Evolutionary conservation across 2,329 filamentous ascomycete genomes (phyloP), one percentile per base, ranked within the genome.

Genomic region (Coniochaeta sp.): DNA sequence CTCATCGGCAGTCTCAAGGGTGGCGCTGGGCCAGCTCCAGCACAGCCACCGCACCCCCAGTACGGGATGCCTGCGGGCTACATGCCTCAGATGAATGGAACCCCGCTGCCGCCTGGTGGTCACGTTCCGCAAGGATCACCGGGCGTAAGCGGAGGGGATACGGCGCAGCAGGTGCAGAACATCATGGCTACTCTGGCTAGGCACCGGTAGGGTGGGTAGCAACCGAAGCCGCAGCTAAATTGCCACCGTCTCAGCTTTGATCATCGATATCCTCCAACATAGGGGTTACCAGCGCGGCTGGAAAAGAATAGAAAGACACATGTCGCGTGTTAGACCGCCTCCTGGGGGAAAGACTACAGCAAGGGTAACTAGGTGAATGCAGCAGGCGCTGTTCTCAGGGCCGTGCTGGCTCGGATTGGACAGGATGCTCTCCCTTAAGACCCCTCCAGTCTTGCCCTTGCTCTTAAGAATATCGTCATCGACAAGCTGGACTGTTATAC

Each of bases 1-100:
- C 69, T 82, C 19, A 68, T 82, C 7, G 72, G 74, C 40, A 77
- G 69, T 44, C 70, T 81, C 5, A 70, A 74, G 14, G 66, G 54
- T 19, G 54, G 65, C 57, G 44, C 63, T 55, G 59, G 64, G 17
- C 58, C 59, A 12, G 58, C 62, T 22, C 52, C 61, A 2, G 50
- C 44, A 8, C 52, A 59, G 11, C 43, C 47, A 1, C 24, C 59
- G n/a, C 56, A 33, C 0, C 52, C 50, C 50, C 28, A 40, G 6
- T 38, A 28, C 28, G 38, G 24, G 7, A 36, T 62, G 58, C 54
- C 33, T 66, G 64, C 33, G 59, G 55, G 17, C 56, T 62, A 9
- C 52, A 58, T 6, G 59, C 62, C 28, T 28, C 54, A 36, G 17
- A 57, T 34, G 31, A 28, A 19, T 28, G 34, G 54, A 22, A 12